phyloP scores from a whole-genome alignment of 164 flowering plant species.

The Platanus orientalis region DNA sequence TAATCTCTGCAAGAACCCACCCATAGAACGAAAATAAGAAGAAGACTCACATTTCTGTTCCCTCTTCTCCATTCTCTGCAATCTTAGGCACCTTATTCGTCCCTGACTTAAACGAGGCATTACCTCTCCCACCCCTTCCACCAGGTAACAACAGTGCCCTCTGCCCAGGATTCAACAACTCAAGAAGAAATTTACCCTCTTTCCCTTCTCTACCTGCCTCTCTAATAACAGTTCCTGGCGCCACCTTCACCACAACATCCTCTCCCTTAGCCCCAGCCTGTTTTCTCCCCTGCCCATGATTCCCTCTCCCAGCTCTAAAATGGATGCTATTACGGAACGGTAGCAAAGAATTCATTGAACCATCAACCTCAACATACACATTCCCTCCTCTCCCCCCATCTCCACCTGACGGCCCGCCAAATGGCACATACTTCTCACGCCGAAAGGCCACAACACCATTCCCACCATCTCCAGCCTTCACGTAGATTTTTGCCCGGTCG shows the following conservation, averaged over 20 bases:
- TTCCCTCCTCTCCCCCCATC: constrained; percentile 95
- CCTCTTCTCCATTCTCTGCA: constrained; percentile 95
- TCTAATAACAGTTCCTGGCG: constrained; percentile 89
- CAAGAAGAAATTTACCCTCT: constrained; percentile 57
- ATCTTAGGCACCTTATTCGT: constrained; percentile 84
- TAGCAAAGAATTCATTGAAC: constrained; percentile 81
- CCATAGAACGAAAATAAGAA: background rate
- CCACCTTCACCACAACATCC: constrained; percentile 83
- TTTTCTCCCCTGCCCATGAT: constrained; percentile 76
- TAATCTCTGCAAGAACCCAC: background rate
- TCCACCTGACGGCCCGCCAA: constrained; percentile 97
- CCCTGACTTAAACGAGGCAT: constrained; percentile 86
- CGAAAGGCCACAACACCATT: constrained; percentile 95
- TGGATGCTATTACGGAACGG: constrained; percentile 79
- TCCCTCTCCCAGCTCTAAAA: constrained; percentile 87
- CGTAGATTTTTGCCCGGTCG: constrained; percentile 78
- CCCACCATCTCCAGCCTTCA: constrained; percentile 89
- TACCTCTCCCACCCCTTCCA: constrained; percentile 96
- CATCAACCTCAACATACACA: constrained; percentile 85
- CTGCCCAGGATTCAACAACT: constrained; percentile 78
- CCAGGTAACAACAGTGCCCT: constrained; percentile 83
- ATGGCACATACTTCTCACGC: constrained; percentile 86
- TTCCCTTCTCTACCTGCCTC: constrained; percentile 41
- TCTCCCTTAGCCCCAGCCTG: constrained; percentile 84
- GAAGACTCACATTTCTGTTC: constrained; percentile 77